Percentiles rank a stretch among this genome's conserved stretches.
phyloP scores from a whole-genome alignment of 2,329 filamentous ascomycete genomes.

The Colletotrichum sojae region DNA sequence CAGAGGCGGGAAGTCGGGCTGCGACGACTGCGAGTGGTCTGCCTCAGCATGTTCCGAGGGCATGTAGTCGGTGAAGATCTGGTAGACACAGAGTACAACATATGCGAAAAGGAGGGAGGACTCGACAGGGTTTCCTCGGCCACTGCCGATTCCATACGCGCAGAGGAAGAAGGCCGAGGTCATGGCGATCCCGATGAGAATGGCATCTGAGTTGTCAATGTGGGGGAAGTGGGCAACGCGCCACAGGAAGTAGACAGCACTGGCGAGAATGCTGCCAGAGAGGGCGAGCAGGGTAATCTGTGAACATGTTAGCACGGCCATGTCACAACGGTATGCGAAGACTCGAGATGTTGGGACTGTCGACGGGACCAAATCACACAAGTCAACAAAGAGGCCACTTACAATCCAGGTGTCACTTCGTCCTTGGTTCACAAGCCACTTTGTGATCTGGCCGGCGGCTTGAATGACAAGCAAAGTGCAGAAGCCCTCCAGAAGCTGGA shows the following conservation, averaged over 20 bases:
- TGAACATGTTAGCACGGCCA: constrained; percentile 50
- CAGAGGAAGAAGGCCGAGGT: constrained; percentile 94
- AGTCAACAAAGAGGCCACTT: constrained; percentile 53
- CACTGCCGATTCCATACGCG: constrained; percentile 93
- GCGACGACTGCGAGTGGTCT: constrained; percentile 64
- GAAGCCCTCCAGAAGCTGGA: constrained; percentile 96
- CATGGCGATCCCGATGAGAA: constrained; percentile 91
- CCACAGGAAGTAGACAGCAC: constrained; percentile 96
- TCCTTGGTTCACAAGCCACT: constrained; percentile 94
- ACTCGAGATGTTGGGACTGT: no score
- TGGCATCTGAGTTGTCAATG: constrained; percentile 92
- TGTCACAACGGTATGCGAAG: no score
- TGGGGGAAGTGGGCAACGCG: constrained; percentile 93
- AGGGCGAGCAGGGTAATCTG: constrained; percentile 90
- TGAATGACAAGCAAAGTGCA: constrained; percentile 97
- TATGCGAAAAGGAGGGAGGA: constrained; percentile 72
- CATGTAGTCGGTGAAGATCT: constrained; percentile 98
- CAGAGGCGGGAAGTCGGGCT: constrained; percentile 95
- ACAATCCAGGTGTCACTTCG: constrained; percentile 98
- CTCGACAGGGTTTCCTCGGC: constrained; percentile 82
- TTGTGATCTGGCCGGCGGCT: constrained; percentile 91
- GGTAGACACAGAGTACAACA: constrained; percentile 97
- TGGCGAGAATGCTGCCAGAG: constrained; percentile 92
- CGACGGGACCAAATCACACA: no score
- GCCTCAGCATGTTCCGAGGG: constrained; percentile 77